A percentile compares a stretch with the other conserved stretches of the same genome.
phyloP scores from a whole-genome alignment of 2,329 filamentous ascomycete species.

The Fusarium neocosmosporiellum region DNA sequence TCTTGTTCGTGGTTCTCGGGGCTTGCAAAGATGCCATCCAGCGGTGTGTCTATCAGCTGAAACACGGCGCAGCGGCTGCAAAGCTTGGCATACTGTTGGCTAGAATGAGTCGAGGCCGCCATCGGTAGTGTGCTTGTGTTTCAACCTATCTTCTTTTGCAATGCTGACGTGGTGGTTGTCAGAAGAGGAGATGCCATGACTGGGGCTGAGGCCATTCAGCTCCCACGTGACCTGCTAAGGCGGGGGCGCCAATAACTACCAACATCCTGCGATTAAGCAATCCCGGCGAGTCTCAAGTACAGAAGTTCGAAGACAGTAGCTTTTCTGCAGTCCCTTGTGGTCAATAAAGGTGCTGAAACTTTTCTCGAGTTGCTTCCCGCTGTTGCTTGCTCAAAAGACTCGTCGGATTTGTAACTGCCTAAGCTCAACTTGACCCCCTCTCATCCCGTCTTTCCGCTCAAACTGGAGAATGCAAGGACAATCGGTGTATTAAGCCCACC shows the following conservation, averaged over 20 bases:
- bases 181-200: not conserved
- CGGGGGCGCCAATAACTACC: not conserved
- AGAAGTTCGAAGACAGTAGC: not conserved
- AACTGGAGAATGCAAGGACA: too few species aligned
- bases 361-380: not conserved
- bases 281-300: not conserved
- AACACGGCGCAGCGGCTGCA: not conserved
- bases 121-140: not conserved
- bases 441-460: too few species aligned
- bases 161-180: not conserved
- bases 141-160: not conserved
- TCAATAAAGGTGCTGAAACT: not conserved
- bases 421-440: not conserved
- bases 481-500: too few species aligned
- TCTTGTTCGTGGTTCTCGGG: not conserved
- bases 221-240: not conserved
- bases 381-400: not conserved
- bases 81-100: not conserved
- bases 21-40: not conserved
- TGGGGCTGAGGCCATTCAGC: not conserved
- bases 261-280: not conserved
- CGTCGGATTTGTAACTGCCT: too few species aligned
- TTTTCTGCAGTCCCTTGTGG: not conserved
- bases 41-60: not conserved
- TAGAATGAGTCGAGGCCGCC: not conserved